Evolutionary conservation across 805 yeast species (phyloP), one percentile per base, ranked within the genome.

Genomic region (Cyberlindnera petersonii): DNA sequence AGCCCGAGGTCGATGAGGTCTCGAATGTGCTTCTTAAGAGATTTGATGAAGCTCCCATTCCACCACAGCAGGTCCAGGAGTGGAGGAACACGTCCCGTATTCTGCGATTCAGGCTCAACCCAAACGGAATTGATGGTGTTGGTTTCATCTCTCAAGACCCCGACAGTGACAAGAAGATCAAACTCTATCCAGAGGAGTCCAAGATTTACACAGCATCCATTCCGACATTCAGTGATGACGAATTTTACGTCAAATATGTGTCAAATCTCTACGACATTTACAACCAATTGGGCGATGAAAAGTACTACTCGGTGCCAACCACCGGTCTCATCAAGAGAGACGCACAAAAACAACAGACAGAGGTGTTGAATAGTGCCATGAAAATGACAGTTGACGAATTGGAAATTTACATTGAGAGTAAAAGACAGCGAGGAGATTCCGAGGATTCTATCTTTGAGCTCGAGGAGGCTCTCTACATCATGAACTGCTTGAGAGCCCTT

Each of bases 401-500:
- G 18, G 66, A 63, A 36, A 28, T 48, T 8, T 63, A 53, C 37
- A 59, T 66, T 17, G 58, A 59, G 16, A 39, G 50, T 1, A 57
- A 59, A 10, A 65, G 57, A 19, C 52, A 52, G 13, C 60, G 61
- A 10, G 60, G 63, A 9, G 53, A 51, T 24, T 23, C 41, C 4
- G 54, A 51, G 22, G 56, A 45, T 39, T 61, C 56, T 49, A 56
- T 58, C 16, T 53, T 59, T 26, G 70, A 67, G 34, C 46, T 68
- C 24, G 71, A 72, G 35, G 77, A 75, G 39, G 64, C 69, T 22
- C 53, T 72, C 23, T 68, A 70, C 42, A 72, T 83, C 7, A 52
- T 83, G 32, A 79, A 77, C 43, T 74, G 87, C 48, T 53, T 83
- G 20, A 70, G 71, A 35, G 75, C 85, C 0, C 56, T 75, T 26